These are phyloP conservation scores for Ceriops decandra DNA, from an alignment of 345 rosid species.

Conservation along the genomic window DNA sequence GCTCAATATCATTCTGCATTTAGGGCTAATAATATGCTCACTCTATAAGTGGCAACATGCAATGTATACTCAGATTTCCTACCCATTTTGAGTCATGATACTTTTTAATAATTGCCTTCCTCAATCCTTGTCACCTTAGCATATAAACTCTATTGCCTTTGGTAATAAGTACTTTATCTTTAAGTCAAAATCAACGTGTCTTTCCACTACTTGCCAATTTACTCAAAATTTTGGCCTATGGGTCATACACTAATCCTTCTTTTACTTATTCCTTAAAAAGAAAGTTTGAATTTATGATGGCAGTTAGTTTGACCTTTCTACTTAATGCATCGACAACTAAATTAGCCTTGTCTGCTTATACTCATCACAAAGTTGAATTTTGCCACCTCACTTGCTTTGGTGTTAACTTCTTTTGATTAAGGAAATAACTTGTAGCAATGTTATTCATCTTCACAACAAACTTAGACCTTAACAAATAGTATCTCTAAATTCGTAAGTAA, in stretches of 20 bases:
- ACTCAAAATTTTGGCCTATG: too few relatives aligned
- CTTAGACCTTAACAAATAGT: not conserved
- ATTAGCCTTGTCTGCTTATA: not conserved
- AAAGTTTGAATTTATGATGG: too few relatives aligned
- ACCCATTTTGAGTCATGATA: not conserved
- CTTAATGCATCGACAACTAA: not conserved
- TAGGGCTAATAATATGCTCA: too few relatives aligned
- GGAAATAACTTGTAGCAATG: not conserved
- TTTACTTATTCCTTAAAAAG: not conserved
- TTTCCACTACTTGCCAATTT: not conserved
- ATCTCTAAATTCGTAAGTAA: not conserved
- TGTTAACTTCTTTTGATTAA: not conserved
- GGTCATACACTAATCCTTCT: not conserved
- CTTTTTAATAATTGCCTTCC: not conserved
- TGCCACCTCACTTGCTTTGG: not conserved
- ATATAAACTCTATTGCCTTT: not conserved
- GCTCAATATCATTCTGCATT: too few relatives aligned
- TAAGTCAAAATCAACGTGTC: not conserved
- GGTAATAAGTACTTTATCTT: not conserved
- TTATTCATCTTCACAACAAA: not conserved
- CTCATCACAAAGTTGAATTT: not conserved
- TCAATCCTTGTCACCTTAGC: not conserved
- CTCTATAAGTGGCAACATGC: too few relatives aligned
- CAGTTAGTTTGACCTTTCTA: not conserved
- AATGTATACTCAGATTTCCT: not conserved